Evolutionary conservation across 345 rosid genomes (phyloP), one percentile per base, ranked within the genome.

Genomic region (Citrus glauca): DNA sequence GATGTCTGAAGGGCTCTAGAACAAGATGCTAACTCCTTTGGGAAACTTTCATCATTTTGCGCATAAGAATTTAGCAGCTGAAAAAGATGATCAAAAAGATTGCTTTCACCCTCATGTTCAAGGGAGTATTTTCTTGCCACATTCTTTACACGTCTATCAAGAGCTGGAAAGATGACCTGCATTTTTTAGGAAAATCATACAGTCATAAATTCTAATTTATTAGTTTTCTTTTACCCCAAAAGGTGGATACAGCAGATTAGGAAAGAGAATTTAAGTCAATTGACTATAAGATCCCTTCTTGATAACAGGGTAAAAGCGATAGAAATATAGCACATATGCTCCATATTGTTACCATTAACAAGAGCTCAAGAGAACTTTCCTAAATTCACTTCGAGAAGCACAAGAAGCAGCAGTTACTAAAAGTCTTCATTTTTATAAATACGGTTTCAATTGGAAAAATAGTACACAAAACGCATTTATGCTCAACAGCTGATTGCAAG

Each of bases 121-220:
- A 90, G 87, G 63, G 89, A 88, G 76, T 90, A 90, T 10, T 90
- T 82, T 45, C 76, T 83, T 57, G 89, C 91, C 37, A 90, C 90
- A 82, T 90, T 90, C 85, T 90, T 90, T 28, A 88, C 91, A 27
- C 94, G 88, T 74, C 77, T 83, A 75, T 90, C 94, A 32, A 90
- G 87, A 73, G 94, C 94, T 56, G 88, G 87, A 81, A 90, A 90
- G 77, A 90, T 87, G 66, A 90, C 94, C 94, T 90, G 87, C 81
- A 83, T n/a, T 63, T 72, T 75, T 63, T 42, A 35, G 78, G 81
- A 55, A 57, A n/a, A 30, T 33, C 42, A 56, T 25, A 17, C 22
- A 61, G 50, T 71, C 40, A 79, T 48, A 77, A 32, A 45, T 76
- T 64, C 56, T 33, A 16, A 45, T 45, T 13, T 45, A 45, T 45